Evolutionary conservation across 768 basidiomycete genomes (phyloP), one percentile per base, ranked within the genome.

Genomic region (Chiua virens): DNA sequence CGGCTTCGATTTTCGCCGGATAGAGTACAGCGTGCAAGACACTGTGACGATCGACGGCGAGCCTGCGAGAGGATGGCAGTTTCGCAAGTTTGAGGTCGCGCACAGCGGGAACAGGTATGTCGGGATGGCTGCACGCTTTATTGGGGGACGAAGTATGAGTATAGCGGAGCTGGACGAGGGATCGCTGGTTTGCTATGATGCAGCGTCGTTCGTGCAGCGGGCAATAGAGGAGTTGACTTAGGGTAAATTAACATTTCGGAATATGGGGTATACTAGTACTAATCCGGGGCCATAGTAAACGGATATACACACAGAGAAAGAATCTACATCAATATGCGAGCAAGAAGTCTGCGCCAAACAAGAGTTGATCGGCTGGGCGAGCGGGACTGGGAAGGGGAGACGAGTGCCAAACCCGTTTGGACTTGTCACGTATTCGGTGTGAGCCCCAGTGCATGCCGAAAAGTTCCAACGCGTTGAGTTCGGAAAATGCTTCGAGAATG

Each of bases 361-460:
- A 40, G 28, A 70, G 58, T 23, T 70, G 67, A 34, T 72, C 70
- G 32, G 53, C 58, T 18, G 68, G 62, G 34, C 56, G 62, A 45
- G 60, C 55, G 44, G 65, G 62, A 43, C 54, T 59, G 41, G 68
- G 65, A 14, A 80, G 68, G 17, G 81, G 73, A 40, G 76, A 73
- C 1, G 80, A 79, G 64, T 79, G 78, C 83, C 82, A 84, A 7
- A 77, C 69, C 27, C 73, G 72, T 53, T 73, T 76, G 35, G 73
- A 64, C 42, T 73, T 64, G 46, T 70, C 63, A 56, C 75, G 74
- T 56, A 69, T 73, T 41, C 69, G 73, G n/a, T 77, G 75, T 6
- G 81, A 82, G 42, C 78, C 75, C 86, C 87, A 90, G 56, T 85
- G 85, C 70, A 89, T 81, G 30, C 88, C 89, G 42, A 79, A 84